A percentile compares a stretch with the other conserved stretches of the same genome.
Conservation (phyloP, 352 stramenopile genomes). For the Thalassiosira hispida region DNA sequence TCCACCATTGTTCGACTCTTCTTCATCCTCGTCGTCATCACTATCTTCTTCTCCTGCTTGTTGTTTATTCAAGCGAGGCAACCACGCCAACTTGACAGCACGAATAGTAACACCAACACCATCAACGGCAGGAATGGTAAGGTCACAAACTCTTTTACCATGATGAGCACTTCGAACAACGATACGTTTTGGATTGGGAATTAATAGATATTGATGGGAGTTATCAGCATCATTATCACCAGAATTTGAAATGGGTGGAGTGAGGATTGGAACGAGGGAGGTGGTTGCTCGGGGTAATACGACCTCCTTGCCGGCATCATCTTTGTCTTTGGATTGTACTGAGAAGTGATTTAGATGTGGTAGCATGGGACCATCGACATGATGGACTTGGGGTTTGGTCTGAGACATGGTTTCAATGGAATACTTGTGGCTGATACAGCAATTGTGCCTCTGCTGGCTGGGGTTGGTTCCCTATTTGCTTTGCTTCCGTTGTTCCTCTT, state of each 20-base stretch:
- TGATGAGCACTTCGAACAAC: conserved; percentile 46
- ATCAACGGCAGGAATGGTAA: conserved; percentile 6
- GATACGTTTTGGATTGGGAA: conserved; percentile 40
- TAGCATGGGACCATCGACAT: conserved; percentile 46
- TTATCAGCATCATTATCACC: background rate
- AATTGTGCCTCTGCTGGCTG: no score
- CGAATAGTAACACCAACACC: conserved; percentile 20
- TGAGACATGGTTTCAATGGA: no score
- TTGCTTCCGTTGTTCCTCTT: no score
- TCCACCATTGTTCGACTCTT: conserved; percentile 8
- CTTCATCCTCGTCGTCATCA: conserved; percentile 21
- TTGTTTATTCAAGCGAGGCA: background rate
- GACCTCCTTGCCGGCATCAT: no score
- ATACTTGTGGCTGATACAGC: no score
- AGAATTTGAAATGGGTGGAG: conserved; percentile 15
- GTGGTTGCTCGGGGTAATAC: background rate
- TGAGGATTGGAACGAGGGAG: conserved; percentile 54
- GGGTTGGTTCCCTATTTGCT: no score
- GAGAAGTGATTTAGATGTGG: conserved; percentile 31
- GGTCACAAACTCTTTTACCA: conserved; percentile 40
- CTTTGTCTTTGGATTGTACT: background rate
- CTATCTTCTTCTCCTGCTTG: background rate
- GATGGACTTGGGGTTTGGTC: conserved; percentile 3
- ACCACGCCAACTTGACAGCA: conserved; percentile 39
- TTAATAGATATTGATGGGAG: conserved; percentile 40